A percentile compares a stretch with the other conserved stretches of the same genome.
phyloP scores from a whole-genome alignment of 169 alveolate species.

The Theileria annulata region DNA sequence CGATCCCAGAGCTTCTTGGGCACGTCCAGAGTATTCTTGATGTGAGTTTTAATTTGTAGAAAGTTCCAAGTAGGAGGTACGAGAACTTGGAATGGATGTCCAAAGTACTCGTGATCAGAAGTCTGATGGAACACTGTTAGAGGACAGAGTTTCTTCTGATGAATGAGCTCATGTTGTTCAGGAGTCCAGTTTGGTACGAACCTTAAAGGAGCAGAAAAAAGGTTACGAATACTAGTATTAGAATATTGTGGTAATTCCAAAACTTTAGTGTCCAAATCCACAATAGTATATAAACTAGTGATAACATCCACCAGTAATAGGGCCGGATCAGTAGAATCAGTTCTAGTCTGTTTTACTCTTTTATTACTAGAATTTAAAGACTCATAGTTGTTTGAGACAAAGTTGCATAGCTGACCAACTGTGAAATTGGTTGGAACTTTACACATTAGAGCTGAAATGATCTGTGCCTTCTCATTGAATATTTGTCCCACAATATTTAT shows the following conservation, averaged over 20 bases:
- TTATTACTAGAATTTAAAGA: not conserved
- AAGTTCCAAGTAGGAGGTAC: constrained; percentile 54
- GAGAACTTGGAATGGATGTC: constrained; percentile 63
- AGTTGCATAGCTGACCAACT: constrained; percentile 42
- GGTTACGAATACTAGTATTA: constrained; percentile 54
- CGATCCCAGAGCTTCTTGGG: constrained; percentile 69
- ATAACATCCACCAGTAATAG: constrained; percentile 35
- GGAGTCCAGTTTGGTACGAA: constrained; percentile 75
- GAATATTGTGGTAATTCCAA: constrained; percentile 52
- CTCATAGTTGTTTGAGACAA: constrained; percentile 1
- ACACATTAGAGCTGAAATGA: constrained; percentile 47
- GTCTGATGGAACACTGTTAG: constrained; percentile 67
- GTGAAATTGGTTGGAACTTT: constrained; percentile 31
- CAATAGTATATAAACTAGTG: constrained; percentile 18
- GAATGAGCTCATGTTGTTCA: constrained; percentile 63
- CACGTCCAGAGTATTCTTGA: constrained; percentile 41
- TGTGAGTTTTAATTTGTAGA: constrained; percentile 53
- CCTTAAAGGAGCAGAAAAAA: constrained; percentile 72
- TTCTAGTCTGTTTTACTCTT: not conserved
- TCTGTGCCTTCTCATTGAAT: constrained; percentile 52
- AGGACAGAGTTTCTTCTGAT: constrained; percentile 2
- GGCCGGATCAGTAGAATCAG: not conserved
- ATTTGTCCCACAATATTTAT: constrained; percentile 48
- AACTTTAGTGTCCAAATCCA: constrained; percentile 27
- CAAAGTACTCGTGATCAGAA: constrained; percentile 64